These are phyloP conservation scores for Rhodotorula diobovata DNA, from an alignment of 768 basidiomycete species.

Conservation along the genomic window DNA sequence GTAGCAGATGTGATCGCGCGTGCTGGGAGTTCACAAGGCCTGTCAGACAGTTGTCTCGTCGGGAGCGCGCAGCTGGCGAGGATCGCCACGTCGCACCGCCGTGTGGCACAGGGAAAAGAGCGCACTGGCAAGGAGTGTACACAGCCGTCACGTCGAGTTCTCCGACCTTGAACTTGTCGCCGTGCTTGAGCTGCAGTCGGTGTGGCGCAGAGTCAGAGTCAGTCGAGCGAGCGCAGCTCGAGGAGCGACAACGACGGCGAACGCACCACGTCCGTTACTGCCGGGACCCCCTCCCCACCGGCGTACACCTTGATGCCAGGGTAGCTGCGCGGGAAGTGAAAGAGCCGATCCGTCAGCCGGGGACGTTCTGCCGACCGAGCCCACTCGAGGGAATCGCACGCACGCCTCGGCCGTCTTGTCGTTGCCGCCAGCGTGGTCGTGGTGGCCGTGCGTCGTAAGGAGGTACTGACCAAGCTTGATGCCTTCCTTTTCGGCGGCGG, in stretches of 20 bases:
- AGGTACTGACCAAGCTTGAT: slow-evolving; percentile 61
- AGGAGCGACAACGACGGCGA: not conserved
- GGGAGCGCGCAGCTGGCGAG: too few relatives aligned
- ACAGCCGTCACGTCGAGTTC: slow-evolving; percentile 48
- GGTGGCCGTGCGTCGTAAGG: slow-evolving; percentile 88
- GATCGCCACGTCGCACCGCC: too few relatives aligned
- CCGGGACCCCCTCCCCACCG: slow-evolving; percentile 66
- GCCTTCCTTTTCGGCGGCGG: slow-evolving; percentile 57
- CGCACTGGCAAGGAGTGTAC: slow-evolving; percentile 40
- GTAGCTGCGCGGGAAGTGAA: slow-evolving; percentile 42
- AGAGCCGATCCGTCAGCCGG: too few relatives aligned
- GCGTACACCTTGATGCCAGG: slow-evolving; percentile 67
- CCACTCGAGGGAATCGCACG: not conserved
- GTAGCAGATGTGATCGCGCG: slow-evolving; percentile 93
- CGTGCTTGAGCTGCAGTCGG: slow-evolving; percentile 58
- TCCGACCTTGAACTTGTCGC: slow-evolving; percentile 68
- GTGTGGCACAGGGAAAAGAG: not conserved
- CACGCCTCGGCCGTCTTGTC: slow-evolving; percentile 52
- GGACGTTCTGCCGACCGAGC: not conserved
- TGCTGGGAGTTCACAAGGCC: slow-evolving; percentile 75
- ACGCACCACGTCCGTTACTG: slow-evolving; percentile 54
- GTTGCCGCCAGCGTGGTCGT: slow-evolving; percentile 65
- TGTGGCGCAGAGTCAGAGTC: not conserved
- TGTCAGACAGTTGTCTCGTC: too few relatives aligned
- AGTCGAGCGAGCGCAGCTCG: not conserved